Evolutionary conservation across 768 basidiomycete genomes (phyloP), one percentile per base, ranked within the genome.

Genomic region (Gelatoporia subvermispora): DNA sequence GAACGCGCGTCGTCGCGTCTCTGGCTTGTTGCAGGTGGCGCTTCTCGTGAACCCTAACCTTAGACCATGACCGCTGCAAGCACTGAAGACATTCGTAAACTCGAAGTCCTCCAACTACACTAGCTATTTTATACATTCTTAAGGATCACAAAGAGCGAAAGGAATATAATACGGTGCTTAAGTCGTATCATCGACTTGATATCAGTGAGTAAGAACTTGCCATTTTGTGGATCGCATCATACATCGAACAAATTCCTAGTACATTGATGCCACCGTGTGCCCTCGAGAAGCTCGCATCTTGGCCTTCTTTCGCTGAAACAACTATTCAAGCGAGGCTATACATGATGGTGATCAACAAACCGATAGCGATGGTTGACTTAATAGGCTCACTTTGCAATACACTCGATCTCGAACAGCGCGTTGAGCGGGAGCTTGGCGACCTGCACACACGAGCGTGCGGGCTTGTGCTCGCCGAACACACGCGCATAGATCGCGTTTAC

Each of bases 371-470:
- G 35, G 31, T 5, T 16, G 20, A 34, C 24, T 24, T 22, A 15
- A 42, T 20, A 15, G 35, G 57, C 78, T 45, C 57, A 84, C 85
- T 83, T 85, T 11, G 84, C 90, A 65, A 93, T 86, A 51, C 81
- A 84, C 68, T 98, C 95, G 47, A 98, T 79, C 75, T 98, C 95
- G 43, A 96, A 83, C 31, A 94, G 73, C 8, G 91, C 94, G 60
- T 93, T 89, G 65, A 85, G 90, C 9, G 95, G 95, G 45, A 98
- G 76, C 39, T 91, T 75, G 28, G 85, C 73, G 25, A 93, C 91
- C 71, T 97, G 92, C 45, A 99, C 90, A 25, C 88, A 82, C 24
- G 93, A 93, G 52, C 96, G 76, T 3, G 96, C 93, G 41, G 96
- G 95, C 67, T 89, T 93, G 71, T 94, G 89, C 25, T 80, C 76